Base-by-base conservation (phyloP, 768 basidiomycete genomes). In the Boletus rubescentipes region DNA sequence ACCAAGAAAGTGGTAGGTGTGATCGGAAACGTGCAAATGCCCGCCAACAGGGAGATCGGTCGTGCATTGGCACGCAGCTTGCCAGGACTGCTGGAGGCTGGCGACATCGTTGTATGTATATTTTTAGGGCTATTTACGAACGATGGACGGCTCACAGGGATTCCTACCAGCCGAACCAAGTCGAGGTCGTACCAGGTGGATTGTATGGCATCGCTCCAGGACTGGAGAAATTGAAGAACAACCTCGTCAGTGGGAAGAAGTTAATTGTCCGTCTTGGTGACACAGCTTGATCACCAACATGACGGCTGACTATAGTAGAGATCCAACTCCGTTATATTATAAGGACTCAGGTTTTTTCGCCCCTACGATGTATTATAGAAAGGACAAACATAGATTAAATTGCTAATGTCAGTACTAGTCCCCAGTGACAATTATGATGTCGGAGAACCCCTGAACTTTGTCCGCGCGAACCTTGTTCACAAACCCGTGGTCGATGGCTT, bases 181-280 rank as follows among this genome's bases (percentile, higher is more conserved):
- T 59, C 20, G 63, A 64, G 20, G 59, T 77, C 2, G 35, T 80
- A 8, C 68, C 75, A 0, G 66, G 67, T 15, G 76, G 79, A 5
- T 54, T 79, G 15, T 60, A 64, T 4, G 75, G 72, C 1, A 64
- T 79, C 9, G 46, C 34, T 2, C 59, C 51, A 5, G 75, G 72
- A 5, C 41, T 80, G 44, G 61, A 72, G 39, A 65, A 53, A 43
- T 20, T 79, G 54, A 62, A 60, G 62, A 60, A 64, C 12, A 67
- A 73, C 31, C 60, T 72, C 40, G 73, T 77, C 26, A 78, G 75
- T 38, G 77, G 68, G 0, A 66, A 63, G 42, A 63, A 63, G 53
- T 15, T 63, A n/a, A 21, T 60, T 20, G 51, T 66, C 1, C 70
- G 51, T 39, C 73, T 72, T n/a, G 62, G 63, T 12, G 76, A 77